Evolutionary conservation across 345 rosid species (phyloP), one percentile per base, ranked within the genome.

Genomic region (Erysimum cheiranthoides): DNA sequence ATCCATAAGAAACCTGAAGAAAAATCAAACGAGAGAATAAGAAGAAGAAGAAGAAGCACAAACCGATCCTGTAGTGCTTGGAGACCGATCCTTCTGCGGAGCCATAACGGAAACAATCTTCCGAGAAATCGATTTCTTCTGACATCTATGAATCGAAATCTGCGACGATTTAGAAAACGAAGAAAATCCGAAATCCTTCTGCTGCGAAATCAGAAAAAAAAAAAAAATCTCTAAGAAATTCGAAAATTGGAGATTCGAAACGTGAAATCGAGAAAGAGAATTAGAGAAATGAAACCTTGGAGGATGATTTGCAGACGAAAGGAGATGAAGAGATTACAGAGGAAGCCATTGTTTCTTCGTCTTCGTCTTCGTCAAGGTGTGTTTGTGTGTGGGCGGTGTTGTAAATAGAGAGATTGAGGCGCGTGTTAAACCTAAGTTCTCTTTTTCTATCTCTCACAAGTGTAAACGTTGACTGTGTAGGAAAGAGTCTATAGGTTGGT

Each of bases 11-110:
- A 62, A 47, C 10, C 40, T 61, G n/a, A 9, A 54, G 17, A 50
- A 57, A 3, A 54, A 52, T 40, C 11, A 39, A n/a, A 28, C 43
- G 10, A 42, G 11, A 36, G 11, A 68, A 1, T 3, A 46, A 40
- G 51, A 32, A 72, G 43, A 36, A 21, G 46, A 38, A 60, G 63
- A 34, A 79, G 61, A 25, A 36, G 66, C 35, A 49, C 85, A 68
- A 52, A 90, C 97, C 56, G 93, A 87, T 81, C 99, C 99, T n/a
- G 94, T 90, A 66, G 90, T 75, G 72, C 91, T 83, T 14, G 97
- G 95, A 12, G 70, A 85, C 61, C 98, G 86, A 65, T 90, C 86
- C 28, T 90, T 61, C 63, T 89, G 95, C 70, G 84, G 94, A 10
- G 97, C 98, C 64, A 94, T 82, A 84, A 90, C 94, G 0, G 93